Evolutionary conservation across 352 stramenopile species (phyloP).

Genomic region (Phytophthora foliorum): DNA sequence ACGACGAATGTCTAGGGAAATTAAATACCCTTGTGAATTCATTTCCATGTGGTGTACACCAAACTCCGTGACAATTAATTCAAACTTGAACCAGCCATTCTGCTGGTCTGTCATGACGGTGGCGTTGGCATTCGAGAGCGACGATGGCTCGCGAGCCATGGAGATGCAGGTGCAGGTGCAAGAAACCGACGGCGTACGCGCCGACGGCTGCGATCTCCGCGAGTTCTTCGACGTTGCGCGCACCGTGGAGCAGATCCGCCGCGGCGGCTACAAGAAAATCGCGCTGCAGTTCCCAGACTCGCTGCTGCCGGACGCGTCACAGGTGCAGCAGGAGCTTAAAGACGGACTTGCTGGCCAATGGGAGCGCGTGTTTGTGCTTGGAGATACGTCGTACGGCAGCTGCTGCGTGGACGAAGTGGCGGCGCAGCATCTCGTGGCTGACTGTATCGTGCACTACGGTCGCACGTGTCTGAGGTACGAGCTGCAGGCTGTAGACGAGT

Average conservation of each 20-base stretch:
- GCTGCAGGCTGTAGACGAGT: neutral
- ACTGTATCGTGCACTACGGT: constrained; percentile 96
- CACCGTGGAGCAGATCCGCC: constrained; percentile 68
- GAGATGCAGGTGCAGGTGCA: constrained; percentile 70
- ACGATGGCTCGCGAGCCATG: constrained; percentile 84
- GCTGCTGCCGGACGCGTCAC: constrained; percentile 88
- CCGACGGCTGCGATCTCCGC: constrained; percentile 43
- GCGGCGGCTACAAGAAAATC: constrained; percentile 77
- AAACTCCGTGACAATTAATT: constrained; percentile 7
- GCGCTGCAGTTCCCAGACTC: constrained; percentile 97
- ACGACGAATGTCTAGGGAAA: constrained; percentile 30
- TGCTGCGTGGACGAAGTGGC: constrained; percentile 97
- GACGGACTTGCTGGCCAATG: constrained; percentile 51
- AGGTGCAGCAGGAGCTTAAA: constrained; percentile 87
- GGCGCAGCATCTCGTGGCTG: constrained; percentile 93
- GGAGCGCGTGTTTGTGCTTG: constrained; percentile 93
- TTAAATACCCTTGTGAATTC: constrained; percentile 35
- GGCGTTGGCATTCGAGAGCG: constrained; percentile 80
- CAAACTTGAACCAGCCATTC: constrained; percentile 10
- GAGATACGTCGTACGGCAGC: constrained; percentile 96
- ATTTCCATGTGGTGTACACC: constrained; percentile 17
- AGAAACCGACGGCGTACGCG: constrained; percentile 64
- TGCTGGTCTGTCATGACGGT: constrained; percentile 60
- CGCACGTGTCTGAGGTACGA: constrained; percentile 90
- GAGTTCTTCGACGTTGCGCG: constrained; percentile 76